Evolutionary conservation across 1,284 basidiomycete genomes (phyloP).

Genomic region (Moniliophthora roreri): DNA sequence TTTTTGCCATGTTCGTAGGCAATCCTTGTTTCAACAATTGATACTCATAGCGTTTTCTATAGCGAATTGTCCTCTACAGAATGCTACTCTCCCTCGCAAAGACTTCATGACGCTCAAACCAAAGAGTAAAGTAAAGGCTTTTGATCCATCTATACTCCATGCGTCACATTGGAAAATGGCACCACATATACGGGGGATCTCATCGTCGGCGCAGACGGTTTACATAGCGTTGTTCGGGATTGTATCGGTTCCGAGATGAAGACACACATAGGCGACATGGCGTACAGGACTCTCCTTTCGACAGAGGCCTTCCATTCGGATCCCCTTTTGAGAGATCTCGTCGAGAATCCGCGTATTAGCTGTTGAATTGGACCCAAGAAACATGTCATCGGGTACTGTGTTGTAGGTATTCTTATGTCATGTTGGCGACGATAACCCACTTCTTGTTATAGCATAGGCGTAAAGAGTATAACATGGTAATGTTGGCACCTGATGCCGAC

Average conservation of each 20-base stretch:
- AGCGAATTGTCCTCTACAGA: conserved; percentile 31
- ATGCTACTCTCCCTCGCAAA: conserved; percentile 41
- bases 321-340: conserved; percentile 41
- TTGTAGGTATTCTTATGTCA: conserved; percentile 29
- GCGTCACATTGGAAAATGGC: conserved; percentile 40
- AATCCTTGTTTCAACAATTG: no score
- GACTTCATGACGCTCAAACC: conserved; percentile 40
- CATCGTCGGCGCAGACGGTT: conserved; percentile 54
- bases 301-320: conserved; percentile 44
- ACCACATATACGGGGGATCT: conserved; percentile 43
- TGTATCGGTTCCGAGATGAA: conserved; percentile 41
- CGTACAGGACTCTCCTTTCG: conserved; percentile 53
- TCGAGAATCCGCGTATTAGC: conserved; percentile 35
- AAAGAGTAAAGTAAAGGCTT: conserved; percentile 34
- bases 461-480: conserved; percentile 46
- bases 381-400: conserved; percentile 43
- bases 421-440: no score
- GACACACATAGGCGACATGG: conserved; percentile 50
- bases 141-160: conserved; percentile 37
- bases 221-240: conserved; percentile 44
- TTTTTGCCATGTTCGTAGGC: not conserved
- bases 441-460: conserved; percentile 20
- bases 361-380: conserved; percentile 46
- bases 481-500: conserved; percentile 40
- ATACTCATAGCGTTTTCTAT: no score